Evolutionary conservation across 2,329 filamentous ascomycete genomes (phyloP).

Genomic region (Hymenoscyphus infarciens): DNA sequence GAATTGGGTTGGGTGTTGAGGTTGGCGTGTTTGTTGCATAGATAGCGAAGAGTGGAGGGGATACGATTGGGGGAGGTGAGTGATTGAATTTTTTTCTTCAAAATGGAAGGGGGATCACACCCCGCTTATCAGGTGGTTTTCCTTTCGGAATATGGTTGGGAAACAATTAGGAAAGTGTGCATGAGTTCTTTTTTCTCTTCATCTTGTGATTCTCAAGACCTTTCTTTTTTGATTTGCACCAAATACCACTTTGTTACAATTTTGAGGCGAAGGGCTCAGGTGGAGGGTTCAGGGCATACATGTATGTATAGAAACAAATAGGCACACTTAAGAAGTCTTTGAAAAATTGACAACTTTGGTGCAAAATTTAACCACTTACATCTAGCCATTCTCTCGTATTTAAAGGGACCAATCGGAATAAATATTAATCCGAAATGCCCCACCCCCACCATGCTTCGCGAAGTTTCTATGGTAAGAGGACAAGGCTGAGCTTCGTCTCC

Average conservation of each 20-base stretch:
- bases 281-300: too few species aligned
- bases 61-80: neutral
- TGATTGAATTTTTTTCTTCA: neutral
- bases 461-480: too few species aligned
- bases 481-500: neutral
- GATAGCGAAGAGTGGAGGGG: neutral
- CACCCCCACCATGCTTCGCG: too few species aligned
- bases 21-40: neutral
- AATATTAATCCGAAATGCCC: too few species aligned
- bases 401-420: too few species aligned
- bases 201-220: neutral
- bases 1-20: neutral
- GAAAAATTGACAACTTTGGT: too few species aligned
- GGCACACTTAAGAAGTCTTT: too few species aligned
- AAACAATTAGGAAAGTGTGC: neutral
- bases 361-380: too few species aligned
- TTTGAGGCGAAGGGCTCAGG: too few species aligned
- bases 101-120: neutral
- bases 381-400: too few species aligned
- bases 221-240: neutral
- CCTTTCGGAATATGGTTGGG: neutral
- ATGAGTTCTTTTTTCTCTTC: neutral
- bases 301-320: too few species aligned
- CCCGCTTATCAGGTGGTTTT: neutral
- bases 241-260: neutral